Conservation (phyloP, 495 filamentous ascomycete genomes). For the Aspergillus leporis region DNA sequence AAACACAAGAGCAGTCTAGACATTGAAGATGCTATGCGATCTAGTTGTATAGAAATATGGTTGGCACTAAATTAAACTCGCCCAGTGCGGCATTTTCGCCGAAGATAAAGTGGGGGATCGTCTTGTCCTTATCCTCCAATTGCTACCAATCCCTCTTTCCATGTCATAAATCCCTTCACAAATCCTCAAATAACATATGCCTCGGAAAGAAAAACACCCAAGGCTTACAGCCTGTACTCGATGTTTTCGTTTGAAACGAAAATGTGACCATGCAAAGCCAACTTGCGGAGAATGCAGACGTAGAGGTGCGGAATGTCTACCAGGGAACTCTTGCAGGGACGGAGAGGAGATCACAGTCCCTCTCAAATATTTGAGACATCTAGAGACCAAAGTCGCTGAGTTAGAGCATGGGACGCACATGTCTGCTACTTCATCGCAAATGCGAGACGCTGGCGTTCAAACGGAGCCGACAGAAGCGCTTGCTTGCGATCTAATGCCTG, state of each 20-base stretch:
- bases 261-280: slow-evolving; percentile 38
- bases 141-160: neutral
- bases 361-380: slow-evolving; percentile 32
- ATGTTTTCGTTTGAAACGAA: slow-evolving; percentile 37
- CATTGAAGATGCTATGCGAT: too few relatives aligned
- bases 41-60: neutral
- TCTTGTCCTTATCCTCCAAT: neutral
- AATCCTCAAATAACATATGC: slow-evolving; percentile 28
- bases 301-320: slow-evolving; percentile 35
- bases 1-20: too few relatives aligned
- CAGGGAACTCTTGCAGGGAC: slow-evolving; percentile 27
- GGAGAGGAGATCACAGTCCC: slow-evolving; percentile 35
- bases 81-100: neutral
- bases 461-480: slow-evolving; percentile 21
- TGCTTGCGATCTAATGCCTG: neutral
- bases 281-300: slow-evolving; percentile 35
- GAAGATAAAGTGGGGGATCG: neutral
- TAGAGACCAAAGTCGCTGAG: slow-evolving; percentile 29
- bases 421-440: slow-evolving; percentile 2
- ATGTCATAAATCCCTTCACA: neutral
- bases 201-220: slow-evolving; percentile 1
- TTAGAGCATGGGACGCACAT: slow-evolving; percentile 13
- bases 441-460: slow-evolving; percentile 31
- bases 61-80: neutral
- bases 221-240: slow-evolving; percentile 29